Evolutionary conservation across 257 asterid species (phyloP).

Genomic region (Gynochthodes officinalis): DNA sequence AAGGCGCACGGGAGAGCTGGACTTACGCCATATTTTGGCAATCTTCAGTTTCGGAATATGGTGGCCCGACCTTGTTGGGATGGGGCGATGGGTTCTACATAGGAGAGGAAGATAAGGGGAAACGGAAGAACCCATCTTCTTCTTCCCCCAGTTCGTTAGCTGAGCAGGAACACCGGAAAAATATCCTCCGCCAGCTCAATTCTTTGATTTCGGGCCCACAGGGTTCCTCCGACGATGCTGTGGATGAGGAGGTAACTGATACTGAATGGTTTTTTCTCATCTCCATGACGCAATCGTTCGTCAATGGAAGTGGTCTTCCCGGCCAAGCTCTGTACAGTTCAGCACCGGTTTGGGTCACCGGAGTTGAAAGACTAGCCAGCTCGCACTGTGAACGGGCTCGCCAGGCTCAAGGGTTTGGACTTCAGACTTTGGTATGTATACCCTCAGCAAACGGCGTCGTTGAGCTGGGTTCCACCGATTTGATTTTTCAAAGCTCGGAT

Average conservation of each 20-base stretch:
- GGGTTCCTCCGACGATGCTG: constrained; percentile 36
- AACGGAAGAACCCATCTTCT: constrained; percentile 32
- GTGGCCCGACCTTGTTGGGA: constrained; percentile 40
- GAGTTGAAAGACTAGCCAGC: constrained; percentile 43
- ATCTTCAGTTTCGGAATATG: constrained; percentile 42
- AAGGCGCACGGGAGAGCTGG: constrained; percentile 73
- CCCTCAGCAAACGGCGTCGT: constrained; percentile 81
- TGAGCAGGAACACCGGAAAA: constrained; percentile 74
- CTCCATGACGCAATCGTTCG: constrained; percentile 80
- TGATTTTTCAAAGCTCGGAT: constrained; percentile 65
- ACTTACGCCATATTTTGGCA: constrained; percentile 97
- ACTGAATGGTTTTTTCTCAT: constrained; percentile 86
- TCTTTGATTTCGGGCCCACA: constrained; percentile 60
- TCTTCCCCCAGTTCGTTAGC: constrained; percentile 22
- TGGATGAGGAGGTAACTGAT: constrained; percentile 84
- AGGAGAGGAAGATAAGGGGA: constrained; percentile 59
- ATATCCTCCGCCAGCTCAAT: constrained; percentile 74
- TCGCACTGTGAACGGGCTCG: constrained; percentile 70
- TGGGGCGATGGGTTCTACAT: constrained; percentile 93
- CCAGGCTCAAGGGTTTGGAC: constrained; percentile 64
- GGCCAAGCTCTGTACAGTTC: constrained; percentile 73
- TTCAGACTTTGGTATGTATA: constrained; percentile 69
- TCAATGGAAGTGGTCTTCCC: constrained; percentile 65
- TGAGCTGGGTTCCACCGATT: constrained; percentile 78
- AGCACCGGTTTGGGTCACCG: constrained; percentile 70